Evolutionary conservation across 345 rosid genomes (phyloP), one percentile per base, ranked within the genome.

Genomic region (Aquilaria yunnanensis): DNA sequence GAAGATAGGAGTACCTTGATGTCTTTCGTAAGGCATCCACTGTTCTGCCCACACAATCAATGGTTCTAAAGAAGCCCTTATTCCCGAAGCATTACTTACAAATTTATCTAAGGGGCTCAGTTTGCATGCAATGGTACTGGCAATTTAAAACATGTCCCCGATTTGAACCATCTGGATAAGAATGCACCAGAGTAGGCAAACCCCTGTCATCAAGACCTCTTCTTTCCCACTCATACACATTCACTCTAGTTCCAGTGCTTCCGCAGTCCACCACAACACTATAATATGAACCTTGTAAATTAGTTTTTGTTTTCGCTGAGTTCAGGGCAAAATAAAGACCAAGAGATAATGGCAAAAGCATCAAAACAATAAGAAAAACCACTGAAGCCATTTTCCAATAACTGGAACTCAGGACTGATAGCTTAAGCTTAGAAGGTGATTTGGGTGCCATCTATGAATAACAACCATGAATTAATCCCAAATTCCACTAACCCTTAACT

Each of bases 211-310:
- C 54, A 13, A 67, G 65, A 64, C 14, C 68, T 61, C 73, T 54
- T 11, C 34, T 49, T 52, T 51, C 63, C 92, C 88, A 81, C 61
- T 75, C 74, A 51, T 77, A 83, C 51, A 79, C 85, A 65, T 74
- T 79, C 60, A 85, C 88, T 23, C 82, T 73, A 1, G 85, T 83
- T 48, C 88, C 88, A 1, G 85, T 83, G 76, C 88, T 85, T 62
- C 92, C 92, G 47, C 92, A 81, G 64, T 85, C 86, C 70, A 83
- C 72, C 43, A 83, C 78, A 65, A 85, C 82, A 10, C 78, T 77
- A 51, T 69, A 79, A 51, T 74, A 75, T 14, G 61, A 70, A 14
- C 51, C 60, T 30, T 57, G 45, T 32, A 52, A 32, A 14, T 49
- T 50, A 47, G 34, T 47, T 47, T 23, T 47, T 55, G 68, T 52